Conservation (phyloP, 352 stramenopile species). For the Phytopythium mirpurense region DNA sequence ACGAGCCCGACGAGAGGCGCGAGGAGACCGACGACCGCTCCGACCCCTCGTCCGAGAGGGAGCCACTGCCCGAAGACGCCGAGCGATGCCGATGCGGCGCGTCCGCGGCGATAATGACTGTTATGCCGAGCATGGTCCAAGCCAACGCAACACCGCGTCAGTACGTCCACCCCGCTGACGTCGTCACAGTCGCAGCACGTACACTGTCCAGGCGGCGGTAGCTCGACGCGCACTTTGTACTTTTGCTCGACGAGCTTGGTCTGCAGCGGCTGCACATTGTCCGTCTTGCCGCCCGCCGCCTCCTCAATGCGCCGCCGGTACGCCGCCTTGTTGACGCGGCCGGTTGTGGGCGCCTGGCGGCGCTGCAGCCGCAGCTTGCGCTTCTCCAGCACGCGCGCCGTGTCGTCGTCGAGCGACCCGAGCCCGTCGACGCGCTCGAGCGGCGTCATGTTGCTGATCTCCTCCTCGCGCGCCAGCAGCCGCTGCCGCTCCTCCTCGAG, state of each 20-base stretch:
- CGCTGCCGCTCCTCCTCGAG: slow-evolving; percentile 50
- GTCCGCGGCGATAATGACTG: slow-evolving; percentile 10
- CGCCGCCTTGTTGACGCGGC: slow-evolving; percentile 70
- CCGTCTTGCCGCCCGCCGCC: slow-evolving; percentile 68
- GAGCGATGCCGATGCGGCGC: slow-evolving; percentile 5
- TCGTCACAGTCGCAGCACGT: slow-evolving; percentile 12
- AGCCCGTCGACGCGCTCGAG: slow-evolving; percentile 59
- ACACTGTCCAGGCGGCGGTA: slow-evolving; percentile 76
- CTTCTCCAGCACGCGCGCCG: slow-evolving; percentile 63
- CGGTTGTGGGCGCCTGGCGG: slow-evolving; percentile 58
- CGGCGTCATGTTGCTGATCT: slow-evolving; percentile 76
- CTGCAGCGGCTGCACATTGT: slow-evolving; percentile 67
- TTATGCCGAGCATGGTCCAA: neutral
- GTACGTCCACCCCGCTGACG: neutral
- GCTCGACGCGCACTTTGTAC: slow-evolving; percentile 57
- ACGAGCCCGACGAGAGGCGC: slow-evolving; percentile 50
- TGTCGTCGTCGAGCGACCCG: slow-evolving; percentile 73
- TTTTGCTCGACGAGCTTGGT: slow-evolving; percentile 61
- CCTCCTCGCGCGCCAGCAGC: slow-evolving; percentile 47
- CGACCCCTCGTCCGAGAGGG: slow-evolving; percentile 33
- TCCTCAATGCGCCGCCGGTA: slow-evolving; percentile 73
- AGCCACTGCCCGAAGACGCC: slow-evolving; percentile 25
- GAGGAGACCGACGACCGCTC: slow-evolving; percentile 54
- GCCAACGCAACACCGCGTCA: neutral
- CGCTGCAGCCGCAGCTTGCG: slow-evolving; percentile 65